Base-by-base conservation (phyloP, 495 filamentous ascomycete species). In the Aspergillus hancockii region DNA sequence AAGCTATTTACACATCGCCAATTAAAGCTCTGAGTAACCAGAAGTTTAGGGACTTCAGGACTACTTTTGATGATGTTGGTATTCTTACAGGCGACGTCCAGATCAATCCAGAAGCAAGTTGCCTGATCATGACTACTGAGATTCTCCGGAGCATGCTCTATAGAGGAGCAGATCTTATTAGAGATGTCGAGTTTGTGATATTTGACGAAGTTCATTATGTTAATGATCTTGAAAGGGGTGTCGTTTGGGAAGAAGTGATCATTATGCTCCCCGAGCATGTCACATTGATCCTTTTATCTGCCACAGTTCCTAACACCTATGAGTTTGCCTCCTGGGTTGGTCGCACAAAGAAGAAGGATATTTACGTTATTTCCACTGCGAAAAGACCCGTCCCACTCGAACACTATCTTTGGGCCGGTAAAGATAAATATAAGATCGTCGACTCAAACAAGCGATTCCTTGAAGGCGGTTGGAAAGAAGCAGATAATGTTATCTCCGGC, bases 191-290 rank as follows among this genome's bases (percentile, higher is more conserved):
- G 63, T 98, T 96, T 71, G 95, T 98, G 62, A 97, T 98, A 55
- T 98, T 98, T 64, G 94, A 98, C 67, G 94, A 98, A 70, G 94
- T 98, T 4, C 94, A 98, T 73, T 98, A 98, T 71, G 94, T 98
- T 49, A 98, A 98, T 65, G 94, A 98, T 67, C 81, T 86, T n/a
- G 94, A 98, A 77, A 84, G 94, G 70, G 94, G 94, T 61, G 94
- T 98, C 0, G 94, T 98, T 8, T 98, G 94, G 94, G 94, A 98
- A 74, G 94, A 98, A 71, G 94, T 98, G 60, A 98, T 98, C 67
- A 98, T 98, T 67, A 98, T 98, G 95, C 84, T 98, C 49, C 94
- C 94, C 4, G 92, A 93, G 66, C 94, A 98, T 76, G 91, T 98
- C 47, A 94, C 95, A 3, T 77, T 98, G 38, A 98, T 98, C 60